Evolutionary conservation across 2,329 filamentous ascomycete species (phyloP), one percentile per base, ranked within the genome.

Genomic region (Aspergillus tamarii): DNA sequence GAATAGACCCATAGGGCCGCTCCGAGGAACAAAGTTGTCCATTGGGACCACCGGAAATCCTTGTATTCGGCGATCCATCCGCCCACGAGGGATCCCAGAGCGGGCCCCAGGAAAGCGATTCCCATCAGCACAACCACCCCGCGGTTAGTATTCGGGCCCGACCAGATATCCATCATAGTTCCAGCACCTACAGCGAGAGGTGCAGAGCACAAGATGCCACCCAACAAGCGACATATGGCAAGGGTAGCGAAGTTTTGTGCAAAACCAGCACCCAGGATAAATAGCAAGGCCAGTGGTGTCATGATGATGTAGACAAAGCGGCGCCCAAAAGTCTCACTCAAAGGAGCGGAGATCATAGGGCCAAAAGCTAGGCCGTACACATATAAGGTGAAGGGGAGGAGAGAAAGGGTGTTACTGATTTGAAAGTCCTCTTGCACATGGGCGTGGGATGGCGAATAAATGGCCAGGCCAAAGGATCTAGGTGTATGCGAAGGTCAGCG

Each of bases 21-120:
- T 62, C 87, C 85, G 14, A 82, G 59, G 64, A 86, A 87, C 39
- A 89, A 88, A 83, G 91, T 88, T 68, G 90, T 77, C 72, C 89
- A 92, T 79, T 89, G 85, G 11, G 88, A 91, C 89, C 89, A 92
- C 66, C 89, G 85, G 89, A 90, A 92, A 66, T 88, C 87, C 34
- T 87, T 78, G 14, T 87, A 87, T 32, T 86, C 78, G 4, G 77
- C 82, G 54, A 90, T 89, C 68, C 84, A 88, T 0, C 84, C 86
- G 14, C 86, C 86, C 0, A 82, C 81, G 2, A 88, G 83, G 1
- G 86, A 86, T 0, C 85, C 87, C 7, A 88, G 76, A 1, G 84
- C 84, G 3, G 86, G 86, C 0, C 86, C 87, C 2, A 88, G 78
- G 2, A 88, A 77, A 1, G 86, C 85, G 10, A 46, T 57, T 10